These are phyloP conservation scores for Verbena officinalis DNA, from an alignment of 257 asterid species.

Conservation along the genomic window DNA sequence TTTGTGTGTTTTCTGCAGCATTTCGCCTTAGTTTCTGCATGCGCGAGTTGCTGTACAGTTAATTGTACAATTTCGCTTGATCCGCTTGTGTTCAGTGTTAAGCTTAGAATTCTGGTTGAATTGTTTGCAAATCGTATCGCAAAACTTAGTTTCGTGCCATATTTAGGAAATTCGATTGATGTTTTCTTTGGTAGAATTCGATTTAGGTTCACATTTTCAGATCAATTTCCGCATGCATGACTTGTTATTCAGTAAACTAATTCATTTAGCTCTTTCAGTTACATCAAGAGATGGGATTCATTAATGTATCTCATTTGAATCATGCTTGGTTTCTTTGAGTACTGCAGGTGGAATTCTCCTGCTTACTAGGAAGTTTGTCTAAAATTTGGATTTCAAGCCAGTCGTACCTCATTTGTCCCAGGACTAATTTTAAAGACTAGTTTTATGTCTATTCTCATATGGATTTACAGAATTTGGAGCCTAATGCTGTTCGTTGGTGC, in stretches of 20 bases:
- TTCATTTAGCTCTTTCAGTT: constrained; percentile 15
- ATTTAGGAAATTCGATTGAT: constrained; percentile 5
- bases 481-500: neutral
- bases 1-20: neutral
- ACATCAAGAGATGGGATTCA: neutral
- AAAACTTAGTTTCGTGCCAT: neutral
- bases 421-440: neutral
- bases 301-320: neutral
- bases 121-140: neutral
- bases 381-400: neutral
- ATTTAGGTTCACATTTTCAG: constrained; percentile 5
- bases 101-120: constrained; percentile 19
- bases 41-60: constrained; percentile 26
- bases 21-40: constrained; percentile 15
- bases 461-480: constrained; percentile 2
- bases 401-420: constrained; percentile 1
- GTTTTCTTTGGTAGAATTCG: neutral
- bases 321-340: constrained; percentile 5
- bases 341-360: neutral
- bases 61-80: constrained; percentile 33
- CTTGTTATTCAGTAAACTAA: constrained; percentile 10
- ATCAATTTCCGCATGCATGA: constrained; percentile 10
- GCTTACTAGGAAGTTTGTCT: neutral
- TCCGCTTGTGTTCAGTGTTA: constrained; percentile 24
- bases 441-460: constrained; percentile 6